Base-by-base conservation (phyloP, 2,329 filamentous ascomycete genomes). In the Emergomyces pasteurianus region DNA sequence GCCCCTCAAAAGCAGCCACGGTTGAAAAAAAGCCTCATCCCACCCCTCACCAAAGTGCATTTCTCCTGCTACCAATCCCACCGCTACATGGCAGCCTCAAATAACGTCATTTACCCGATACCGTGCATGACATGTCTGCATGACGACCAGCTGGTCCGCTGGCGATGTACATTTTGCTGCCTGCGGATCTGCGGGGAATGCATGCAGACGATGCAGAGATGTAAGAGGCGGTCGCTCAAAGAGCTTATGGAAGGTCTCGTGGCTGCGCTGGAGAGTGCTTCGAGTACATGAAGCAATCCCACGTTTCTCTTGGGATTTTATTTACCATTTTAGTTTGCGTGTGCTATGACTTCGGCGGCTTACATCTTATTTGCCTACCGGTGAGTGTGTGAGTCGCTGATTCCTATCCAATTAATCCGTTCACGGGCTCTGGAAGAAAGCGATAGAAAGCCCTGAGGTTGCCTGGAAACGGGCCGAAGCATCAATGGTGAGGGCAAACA, bases 121-220 rank as follows among this genome's bases (percentile, higher is more conserved):
- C 75, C 74, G 10, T 78, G 75, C 65, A 77, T 77, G 74, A 71
- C 73, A 3, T 78, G 75, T 62, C 70, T 71, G 42, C 73, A 74
- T 57, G 67, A 69, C 14, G 73, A 76, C 59, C 69, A 67, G 2
- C 70, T 76, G 62, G 65, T 71, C 23, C 68, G 74, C 10, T 70
- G 73, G 62, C 71, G 71, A 42, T 78, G 75, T 62, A 71, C 73
- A 7, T 77, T 75, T 59, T 78, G 75, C 58, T 74, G 70, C 58
- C 62, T 78, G 64, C 70, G 75, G 5, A 69, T 78, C 46, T 77
- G 75, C 59, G 68, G 62, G 3, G 63, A 64, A 9, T 78, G 75
- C 61, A 68, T 68, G 58, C 66, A 72, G 54, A 59, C 50, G 18
- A 63, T 78, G 60, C 68, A 72, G 65, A 71, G 72, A 60, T 69